Conservation (phyloP, 768 basidiomycete genomes). For the Multifurca ochricompacta region DNA sequence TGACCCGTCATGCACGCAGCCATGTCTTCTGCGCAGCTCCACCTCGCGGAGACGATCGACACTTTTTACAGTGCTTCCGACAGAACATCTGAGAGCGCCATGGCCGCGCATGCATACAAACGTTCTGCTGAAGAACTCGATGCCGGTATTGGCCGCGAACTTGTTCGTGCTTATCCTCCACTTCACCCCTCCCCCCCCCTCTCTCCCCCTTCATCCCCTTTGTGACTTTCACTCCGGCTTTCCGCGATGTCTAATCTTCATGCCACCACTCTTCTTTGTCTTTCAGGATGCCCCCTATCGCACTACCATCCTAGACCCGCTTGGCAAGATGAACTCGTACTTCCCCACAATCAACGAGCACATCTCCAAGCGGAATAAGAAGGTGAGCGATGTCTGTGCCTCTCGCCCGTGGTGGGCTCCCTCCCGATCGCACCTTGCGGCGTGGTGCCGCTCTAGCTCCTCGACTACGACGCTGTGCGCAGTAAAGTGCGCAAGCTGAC, state of each 20-base stretch:
- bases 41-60: conserved; percentile 90
- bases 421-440: conserved; percentile 12
- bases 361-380: conserved; percentile 92
- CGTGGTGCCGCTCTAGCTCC: conserved; percentile 45
- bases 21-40: conserved; percentile 89
- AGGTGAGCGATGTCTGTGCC: conserved; percentile 42
- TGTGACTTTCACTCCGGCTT: neutral
- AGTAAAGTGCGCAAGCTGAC: conserved; percentile 82
- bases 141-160: conserved; percentile 69
- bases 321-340: conserved; percentile 95
- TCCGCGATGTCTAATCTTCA: neutral
- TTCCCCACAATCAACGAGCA: conserved; percentile 92
- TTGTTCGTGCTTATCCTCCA: too few relatives aligned
- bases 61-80: conserved; percentile 86
- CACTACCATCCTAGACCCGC: conserved; percentile 89
- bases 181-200: too few relatives aligned
- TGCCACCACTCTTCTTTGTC: neutral
- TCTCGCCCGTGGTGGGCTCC: neutral
- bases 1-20: conserved; percentile 37
- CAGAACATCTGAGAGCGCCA: conserved; percentile 81
- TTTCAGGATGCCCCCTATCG: conserved; percentile 86
- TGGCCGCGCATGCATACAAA: conserved; percentile 96
- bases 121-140: conserved; percentile 93
- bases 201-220: neutral
- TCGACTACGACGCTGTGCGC: conserved; percentile 92